These are phyloP conservation scores for Styphnolobium japonicum DNA, from an alignment of 306 rosid genomes.

Conservation along the genomic window DNA sequence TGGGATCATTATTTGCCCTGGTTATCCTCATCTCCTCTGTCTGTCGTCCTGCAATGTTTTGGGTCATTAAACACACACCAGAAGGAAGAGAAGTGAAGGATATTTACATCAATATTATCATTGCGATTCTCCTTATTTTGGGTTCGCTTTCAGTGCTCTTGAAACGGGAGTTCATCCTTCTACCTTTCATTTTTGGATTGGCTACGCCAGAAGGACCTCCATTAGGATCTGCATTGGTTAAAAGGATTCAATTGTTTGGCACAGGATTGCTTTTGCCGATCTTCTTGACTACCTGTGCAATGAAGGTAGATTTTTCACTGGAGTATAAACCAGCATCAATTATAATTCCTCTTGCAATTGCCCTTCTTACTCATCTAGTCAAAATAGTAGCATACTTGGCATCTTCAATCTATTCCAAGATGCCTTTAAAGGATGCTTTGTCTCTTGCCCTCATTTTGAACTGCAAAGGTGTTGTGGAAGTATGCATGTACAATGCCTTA, in stretches of 20 bases:
- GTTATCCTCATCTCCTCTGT: not conserved
- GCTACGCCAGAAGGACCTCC: slow-evolving; percentile 63
- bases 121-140: slow-evolving; percentile 28
- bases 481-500: not conserved
- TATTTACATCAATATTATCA: slow-evolving; percentile 2
- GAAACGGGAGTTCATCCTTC: not conserved
- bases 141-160: not conserved
- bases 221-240: slow-evolving; percentile 48
- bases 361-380: not conserved
- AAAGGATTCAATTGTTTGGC: slow-evolving; percentile 33
- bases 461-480: slow-evolving; percentile 54
- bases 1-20: not conserved
- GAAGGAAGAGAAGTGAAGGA: slow-evolving; percentile 47
- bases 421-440: slow-evolving; percentile 45
- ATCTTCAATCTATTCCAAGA: slow-evolving; percentile 21
- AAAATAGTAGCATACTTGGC: not conserved
- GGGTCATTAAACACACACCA: slow-evolving; percentile 42
- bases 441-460: slow-evolving; percentile 46
- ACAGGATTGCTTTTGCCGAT: slow-evolving; percentile 43
- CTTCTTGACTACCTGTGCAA: slow-evolving; percentile 33
- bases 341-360: not conserved
- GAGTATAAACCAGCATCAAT: accelerated
- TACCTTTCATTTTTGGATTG: slow-evolving; percentile 59
- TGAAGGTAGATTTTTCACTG: slow-evolving; percentile 31
- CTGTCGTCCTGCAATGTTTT: slow-evolving; percentile 38